Base-by-base conservation (phyloP, 805 yeast genomes). In the Starmerella apis region DNA sequence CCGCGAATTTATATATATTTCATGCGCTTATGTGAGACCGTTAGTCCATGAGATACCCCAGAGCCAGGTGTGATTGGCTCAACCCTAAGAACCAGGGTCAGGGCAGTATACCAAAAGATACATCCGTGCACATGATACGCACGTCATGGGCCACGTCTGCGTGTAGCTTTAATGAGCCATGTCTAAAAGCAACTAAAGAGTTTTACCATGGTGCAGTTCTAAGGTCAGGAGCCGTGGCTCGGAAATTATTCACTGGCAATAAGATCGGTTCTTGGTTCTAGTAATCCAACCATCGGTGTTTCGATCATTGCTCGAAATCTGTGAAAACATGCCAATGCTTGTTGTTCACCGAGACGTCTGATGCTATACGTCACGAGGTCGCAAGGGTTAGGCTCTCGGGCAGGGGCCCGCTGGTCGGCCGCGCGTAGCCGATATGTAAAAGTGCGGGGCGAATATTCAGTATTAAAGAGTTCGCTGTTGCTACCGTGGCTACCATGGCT, bases 1-100 rank as follows among this genome's bases (percentile, higher is more conserved):
- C 16, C 11, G 35, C 35, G 35, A 30, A 32, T 32, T 31, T 22
- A 45, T 35, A 45, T 33, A 35, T 33, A 45, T 38, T 41, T 11
- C 14, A 13, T 32, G 20, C 37, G 46, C 46, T 31, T 43, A 33
- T 44, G 41, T 44, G 47, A 44, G 41, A 38, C 43, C 43, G 43
- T 38, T 38, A 30, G 43, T 38, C 43, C 43, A 38, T 30, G 36
- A 18, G 44, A 30, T 38, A 38, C 43, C 43, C 43, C 43, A 38
- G 43, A 38, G 43, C 43, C 43, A 22, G 30, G 43, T 30, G 43
- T 38, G 43, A 38, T 38, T 38, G 43, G 43, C 43, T 24, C 30
- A n/a, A 22, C 39, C 39, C 39, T 23, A 19, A 20, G 25, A 24
- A 9, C 11, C 8, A 9, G 43, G 43, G 43, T 30, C n/a, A 38